Evolutionary conservation across 768 basidiomycete species (phyloP), one percentile per base, ranked within the genome.

Genomic region (Boletus subparvulus): DNA sequence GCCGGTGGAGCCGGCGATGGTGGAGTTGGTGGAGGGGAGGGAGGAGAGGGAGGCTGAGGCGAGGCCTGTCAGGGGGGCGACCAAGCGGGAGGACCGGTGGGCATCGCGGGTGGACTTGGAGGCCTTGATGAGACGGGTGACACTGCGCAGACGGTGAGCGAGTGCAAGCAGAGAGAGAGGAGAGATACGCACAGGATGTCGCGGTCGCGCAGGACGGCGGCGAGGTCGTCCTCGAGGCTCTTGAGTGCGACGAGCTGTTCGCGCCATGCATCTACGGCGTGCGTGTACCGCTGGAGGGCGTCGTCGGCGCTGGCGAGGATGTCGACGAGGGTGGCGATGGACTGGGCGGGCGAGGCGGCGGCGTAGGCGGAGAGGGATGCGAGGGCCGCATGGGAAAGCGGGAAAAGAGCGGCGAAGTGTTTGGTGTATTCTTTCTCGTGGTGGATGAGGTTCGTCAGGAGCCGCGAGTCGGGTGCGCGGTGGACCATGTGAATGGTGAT

Each of bases 51-150:
- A 79, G 13, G 78, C 73, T 0, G 83, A 80, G 6, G 71, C 68
- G 30, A 75, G 64, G 37, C 58, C 68, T 1, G 65, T 21, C 6
- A 53, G 24, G 1, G 69, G 54, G 8, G 62, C 52, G 51, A 61
- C 19, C 30, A 60, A 14, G 30, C 65, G 51, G 14, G 73, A 78
- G 54, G 48, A 81, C 37, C 39, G 76, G 44, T 64, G 52, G 43
- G 60, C 65, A 50, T 74, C 81, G 65, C 72, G 76, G 3, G 73
- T 69, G 2, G 77, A 74, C 62, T 87, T 90, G 24, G 90, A 89
- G 3, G 83, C 84, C 64, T 92, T 92, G 63, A 92, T 83, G 47
- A 92, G 80, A 10, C 90, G 82, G 2, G 86, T 90, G 19, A 92
- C 86, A 2, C 90, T 93, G 59, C 26, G 5, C 11, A 32, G 30